Percentiles rank a stretch among this genome's conserved stretches.
Conservation (phyloP, 1,284 basidiomycete genomes). For the Puccinia hordei region DNA sequence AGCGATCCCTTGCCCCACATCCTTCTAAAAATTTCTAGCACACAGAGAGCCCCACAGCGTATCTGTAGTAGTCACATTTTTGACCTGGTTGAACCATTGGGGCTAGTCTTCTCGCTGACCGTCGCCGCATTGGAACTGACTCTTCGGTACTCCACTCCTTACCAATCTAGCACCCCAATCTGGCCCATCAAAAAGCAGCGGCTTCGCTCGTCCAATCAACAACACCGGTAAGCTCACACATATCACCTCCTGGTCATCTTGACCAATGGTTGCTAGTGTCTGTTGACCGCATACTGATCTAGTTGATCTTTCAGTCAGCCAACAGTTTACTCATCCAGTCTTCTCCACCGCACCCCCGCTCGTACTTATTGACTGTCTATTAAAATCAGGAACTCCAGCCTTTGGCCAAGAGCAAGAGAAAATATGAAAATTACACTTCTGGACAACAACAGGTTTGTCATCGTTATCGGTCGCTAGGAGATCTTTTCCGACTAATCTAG, state of each 20-base stretch:
- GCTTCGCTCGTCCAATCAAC: conserved; percentile 3
- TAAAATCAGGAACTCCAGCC: conserved; percentile 5
- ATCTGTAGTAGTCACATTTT: not conserved
- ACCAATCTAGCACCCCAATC: conserved; percentile 28
- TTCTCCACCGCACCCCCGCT: not conserved
- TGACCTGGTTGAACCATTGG: not conserved
- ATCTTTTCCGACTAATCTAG: not conserved
- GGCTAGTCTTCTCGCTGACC: not conserved
- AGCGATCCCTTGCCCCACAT: not conserved
- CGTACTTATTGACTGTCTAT: not conserved
- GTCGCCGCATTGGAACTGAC: conserved; percentile 1
- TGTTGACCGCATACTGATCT: not conserved
- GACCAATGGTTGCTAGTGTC: not conserved
- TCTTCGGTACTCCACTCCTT: not conserved
- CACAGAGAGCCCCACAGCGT: too few relatives aligned
- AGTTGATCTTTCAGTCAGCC: not conserved
- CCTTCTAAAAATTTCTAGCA: not conserved
- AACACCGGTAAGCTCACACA: conserved; percentile 24
- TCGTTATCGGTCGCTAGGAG: not conserved
- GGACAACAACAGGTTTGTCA: conserved; percentile 38
- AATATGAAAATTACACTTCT: conserved; percentile 36
- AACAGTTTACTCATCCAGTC: not conserved
- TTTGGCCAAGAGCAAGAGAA: conserved; percentile 38
- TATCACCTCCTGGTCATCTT: too few relatives aligned
- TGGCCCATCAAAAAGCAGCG: conserved; percentile 37